Percentiles rank a stretch among this genome's conserved stretches.
Conservation (phyloP, 305 asterid genomes). For the Fraxinus nigra region DNA sequence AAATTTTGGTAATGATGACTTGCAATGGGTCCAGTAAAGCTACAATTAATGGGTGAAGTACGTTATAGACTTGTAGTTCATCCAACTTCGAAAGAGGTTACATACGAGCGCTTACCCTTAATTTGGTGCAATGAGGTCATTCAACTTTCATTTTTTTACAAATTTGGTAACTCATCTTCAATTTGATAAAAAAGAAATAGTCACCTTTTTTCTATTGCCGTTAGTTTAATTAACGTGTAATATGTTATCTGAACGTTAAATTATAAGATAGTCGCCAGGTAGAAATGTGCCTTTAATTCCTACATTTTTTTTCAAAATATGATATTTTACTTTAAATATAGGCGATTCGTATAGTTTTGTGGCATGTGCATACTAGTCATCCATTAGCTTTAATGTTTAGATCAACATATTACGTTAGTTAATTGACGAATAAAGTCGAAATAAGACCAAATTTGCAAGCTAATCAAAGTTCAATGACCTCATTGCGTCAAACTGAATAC, state of each 20-base stretch:
- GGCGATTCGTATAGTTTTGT: background rate
- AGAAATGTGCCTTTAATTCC: background rate
- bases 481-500: background rate
- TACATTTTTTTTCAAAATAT: background rate
- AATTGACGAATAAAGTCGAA: background rate
- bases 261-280: background rate
- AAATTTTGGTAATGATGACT: background rate
- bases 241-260: background rate
- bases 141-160: background rate
- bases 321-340: background rate
- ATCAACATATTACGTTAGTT: background rate
- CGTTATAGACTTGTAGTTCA: background rate
- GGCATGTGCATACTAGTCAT: background rate
- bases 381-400: background rate
- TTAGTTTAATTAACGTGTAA: background rate
- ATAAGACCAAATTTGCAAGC: background rate
- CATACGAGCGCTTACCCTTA: background rate
- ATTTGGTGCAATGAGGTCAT: background rate
- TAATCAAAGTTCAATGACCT: background rate
- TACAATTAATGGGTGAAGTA: background rate
- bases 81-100: background rate
- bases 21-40: background rate
- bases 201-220: background rate
- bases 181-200: background rate
- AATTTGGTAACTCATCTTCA: background rate